Evolutionary conservation across 2,329 filamentous ascomycete species (phyloP).

Genomic region (Cryphonectria parasitica): DNA sequence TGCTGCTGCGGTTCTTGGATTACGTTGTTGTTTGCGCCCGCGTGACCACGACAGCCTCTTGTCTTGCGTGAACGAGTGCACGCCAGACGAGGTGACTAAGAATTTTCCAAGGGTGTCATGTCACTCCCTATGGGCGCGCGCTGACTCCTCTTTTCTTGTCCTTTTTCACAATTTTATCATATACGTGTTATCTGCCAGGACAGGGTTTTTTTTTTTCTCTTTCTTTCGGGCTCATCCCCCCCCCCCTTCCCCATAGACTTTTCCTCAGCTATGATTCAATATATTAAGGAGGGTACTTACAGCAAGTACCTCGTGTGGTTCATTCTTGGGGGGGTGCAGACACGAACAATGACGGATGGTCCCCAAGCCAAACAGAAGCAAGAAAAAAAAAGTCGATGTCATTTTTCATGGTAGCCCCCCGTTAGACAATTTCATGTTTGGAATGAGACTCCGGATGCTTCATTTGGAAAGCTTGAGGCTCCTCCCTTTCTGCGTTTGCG

Average conservation of each 20-base stretch:
- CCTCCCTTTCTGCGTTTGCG: conserved; percentile 5
- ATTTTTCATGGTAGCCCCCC: conserved; percentile 2
- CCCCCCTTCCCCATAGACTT: not conserved
- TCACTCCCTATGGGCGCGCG: not conserved
- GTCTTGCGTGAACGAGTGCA: not conserved
- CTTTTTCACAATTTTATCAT: not conserved
- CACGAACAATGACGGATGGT: conserved; percentile 6
- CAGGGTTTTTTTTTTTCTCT: not conserved
- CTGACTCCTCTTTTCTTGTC: not conserved
- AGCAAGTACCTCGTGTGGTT: not conserved
- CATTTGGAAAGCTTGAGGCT: not conserved
- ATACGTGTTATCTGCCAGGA: too few relatives aligned
- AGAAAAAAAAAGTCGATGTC: conserved; percentile 6
- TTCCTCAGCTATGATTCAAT: too few relatives aligned
- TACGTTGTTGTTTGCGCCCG: not conserved
- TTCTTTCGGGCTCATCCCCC: too few relatives aligned
- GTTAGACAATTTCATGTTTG: conserved; percentile 6
- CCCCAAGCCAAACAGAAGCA: not conserved
- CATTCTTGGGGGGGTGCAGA: not conserved
- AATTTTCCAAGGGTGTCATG: not conserved
- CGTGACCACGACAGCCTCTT: conserved; percentile 8
- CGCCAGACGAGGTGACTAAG: not conserved
- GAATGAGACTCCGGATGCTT: not conserved
- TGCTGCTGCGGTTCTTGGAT: not conserved
- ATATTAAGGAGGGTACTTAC: not conserved